Percentiles rank a stretch among this genome's conserved stretches.
Conservation (phyloP, 2,329 filamentous ascomycete genomes). For the Arthrobotrys megalospora region DNA sequence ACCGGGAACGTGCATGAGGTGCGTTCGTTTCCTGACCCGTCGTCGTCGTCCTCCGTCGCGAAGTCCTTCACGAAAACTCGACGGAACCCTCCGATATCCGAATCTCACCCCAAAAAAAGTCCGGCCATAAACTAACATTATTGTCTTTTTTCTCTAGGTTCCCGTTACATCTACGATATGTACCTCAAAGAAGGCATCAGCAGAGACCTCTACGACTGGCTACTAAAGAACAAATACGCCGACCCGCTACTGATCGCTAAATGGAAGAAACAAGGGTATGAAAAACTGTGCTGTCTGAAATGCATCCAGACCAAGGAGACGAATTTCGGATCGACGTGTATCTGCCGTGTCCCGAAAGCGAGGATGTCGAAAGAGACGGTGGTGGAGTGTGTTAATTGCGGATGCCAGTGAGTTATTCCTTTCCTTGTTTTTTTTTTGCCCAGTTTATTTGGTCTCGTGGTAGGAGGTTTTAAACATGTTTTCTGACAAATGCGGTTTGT, state of each 20-base stretch:
- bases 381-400: constrained; percentile 94
- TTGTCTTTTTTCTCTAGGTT: constrained; percentile 68
- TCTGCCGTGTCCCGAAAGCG: constrained; percentile 92
- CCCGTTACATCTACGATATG: constrained; percentile 94
- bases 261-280: constrained; percentile 99
- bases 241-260: constrained; percentile 97
- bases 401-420: constrained; percentile 74
- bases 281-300: constrained; percentile 95
- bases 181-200: constrained; percentile 97
- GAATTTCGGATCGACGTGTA: constrained; percentile 97
- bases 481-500: constrained; percentile 22
- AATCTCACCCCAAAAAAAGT: neutral
- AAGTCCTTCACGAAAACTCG: neutral
- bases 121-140: constrained; percentile 9
- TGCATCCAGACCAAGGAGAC: constrained; percentile 99
- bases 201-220: constrained; percentile 92
- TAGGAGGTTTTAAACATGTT: constrained; percentile 4
- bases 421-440: constrained; percentile 3
- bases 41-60: constrained; percentile 5
- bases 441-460: no score
- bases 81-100: constrained; percentile 6
- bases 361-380: constrained; percentile 87
- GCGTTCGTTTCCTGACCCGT: constrained; percentile 41
- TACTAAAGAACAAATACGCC: constrained; percentile 96
- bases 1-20: constrained; percentile 57